These are phyloP conservation scores for Chlorella sorokiniana DNA, from an alignment of 139 green algal genomes.

Conservation along the genomic window DNA sequence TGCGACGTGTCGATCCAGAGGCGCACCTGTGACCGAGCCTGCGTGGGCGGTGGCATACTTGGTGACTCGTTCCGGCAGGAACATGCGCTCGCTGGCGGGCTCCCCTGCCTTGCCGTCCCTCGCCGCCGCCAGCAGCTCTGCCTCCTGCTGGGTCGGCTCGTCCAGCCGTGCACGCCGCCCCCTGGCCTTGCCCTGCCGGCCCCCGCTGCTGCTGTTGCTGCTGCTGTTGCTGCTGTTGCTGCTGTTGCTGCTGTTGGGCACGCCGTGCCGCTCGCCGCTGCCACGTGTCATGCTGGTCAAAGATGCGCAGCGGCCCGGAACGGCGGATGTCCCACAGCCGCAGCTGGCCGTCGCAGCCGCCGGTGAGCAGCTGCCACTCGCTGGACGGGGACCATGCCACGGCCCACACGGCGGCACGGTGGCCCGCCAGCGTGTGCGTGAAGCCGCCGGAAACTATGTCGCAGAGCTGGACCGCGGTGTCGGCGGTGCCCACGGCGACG, in stretches of 20 bases:
- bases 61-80: constrained; percentile 15
- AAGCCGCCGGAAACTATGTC: constrained; percentile 72
- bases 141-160: background rate
- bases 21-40: constrained; percentile 16
- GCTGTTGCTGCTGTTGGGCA: background rate
- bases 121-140: background rate
- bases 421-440: constrained; percentile 77
- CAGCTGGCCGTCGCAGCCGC: constrained; percentile 58
- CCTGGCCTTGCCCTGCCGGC: background rate
- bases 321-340: constrained; percentile 81
- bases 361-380: constrained; percentile 76
- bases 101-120: background rate
- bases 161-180: background rate
- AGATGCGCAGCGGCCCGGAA: constrained; percentile 55
- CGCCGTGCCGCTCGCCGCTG: background rate
- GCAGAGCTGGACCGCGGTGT: constrained; percentile 65
- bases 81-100: constrained; percentile 19
- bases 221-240: constrained; percentile 13
- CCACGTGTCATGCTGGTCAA: constrained; percentile 69
- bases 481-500: constrained; percentile 57
- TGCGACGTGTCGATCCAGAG: constrained; percentile 37
- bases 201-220: background rate
- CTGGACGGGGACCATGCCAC: constrained; percentile 67
- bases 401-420: constrained; percentile 67
- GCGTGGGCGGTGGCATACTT: constrained; percentile 29